Evolutionary conservation across 1,284 basidiomycete species (phyloP).

Genomic region (Phylloporus sp.): DNA sequence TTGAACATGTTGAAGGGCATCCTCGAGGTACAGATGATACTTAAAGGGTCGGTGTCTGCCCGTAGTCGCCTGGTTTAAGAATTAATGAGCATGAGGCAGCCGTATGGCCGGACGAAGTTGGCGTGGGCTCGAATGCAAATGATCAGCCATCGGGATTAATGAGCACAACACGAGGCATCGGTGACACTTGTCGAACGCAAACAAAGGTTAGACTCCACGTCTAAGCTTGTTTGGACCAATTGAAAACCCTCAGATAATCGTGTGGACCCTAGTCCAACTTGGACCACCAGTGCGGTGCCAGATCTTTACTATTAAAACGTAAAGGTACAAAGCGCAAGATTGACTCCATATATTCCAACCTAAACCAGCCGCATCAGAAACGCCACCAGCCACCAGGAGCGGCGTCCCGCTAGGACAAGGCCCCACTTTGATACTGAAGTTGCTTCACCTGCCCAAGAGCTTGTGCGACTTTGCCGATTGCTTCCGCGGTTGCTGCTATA

Average conservation of each 20-base stretch:
- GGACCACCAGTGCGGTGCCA: background rate
- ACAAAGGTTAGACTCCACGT: too few relatives aligned
- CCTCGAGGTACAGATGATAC: conserved; percentile 27
- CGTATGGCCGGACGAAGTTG: conserved; percentile 19
- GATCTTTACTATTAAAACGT: background rate
- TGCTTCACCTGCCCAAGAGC: conserved; percentile 64
- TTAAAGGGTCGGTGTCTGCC: conserved; percentile 18
- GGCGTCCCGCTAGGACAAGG: conserved; percentile 15
- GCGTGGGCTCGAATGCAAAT: conserved; percentile 9
- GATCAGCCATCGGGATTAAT: conserved; percentile 8
- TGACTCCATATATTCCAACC: conserved; percentile 1
- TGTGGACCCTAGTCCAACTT: background rate
- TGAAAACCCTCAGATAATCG: conserved; percentile 1
- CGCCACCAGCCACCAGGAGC: conserved; percentile 16
- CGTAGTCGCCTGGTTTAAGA: conserved; percentile 15
- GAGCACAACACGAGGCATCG: conserved; percentile 16
- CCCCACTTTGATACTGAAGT: conserved; percentile 45
- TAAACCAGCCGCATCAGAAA: conserved; percentile 11
- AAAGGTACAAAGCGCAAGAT: conserved; percentile 6
- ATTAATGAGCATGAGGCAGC: conserved; percentile 38
- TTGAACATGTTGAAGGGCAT: conserved; percentile 45
- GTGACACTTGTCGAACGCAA: too few relatives aligned
- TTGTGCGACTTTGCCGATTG: conserved; percentile 66
- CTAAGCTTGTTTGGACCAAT: too few relatives aligned
- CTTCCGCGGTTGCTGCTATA: conserved; percentile 68